phyloP scores from a whole-genome alignment of 2,329 filamentous ascomycete species.

The Aspergillus sp. region DNA sequence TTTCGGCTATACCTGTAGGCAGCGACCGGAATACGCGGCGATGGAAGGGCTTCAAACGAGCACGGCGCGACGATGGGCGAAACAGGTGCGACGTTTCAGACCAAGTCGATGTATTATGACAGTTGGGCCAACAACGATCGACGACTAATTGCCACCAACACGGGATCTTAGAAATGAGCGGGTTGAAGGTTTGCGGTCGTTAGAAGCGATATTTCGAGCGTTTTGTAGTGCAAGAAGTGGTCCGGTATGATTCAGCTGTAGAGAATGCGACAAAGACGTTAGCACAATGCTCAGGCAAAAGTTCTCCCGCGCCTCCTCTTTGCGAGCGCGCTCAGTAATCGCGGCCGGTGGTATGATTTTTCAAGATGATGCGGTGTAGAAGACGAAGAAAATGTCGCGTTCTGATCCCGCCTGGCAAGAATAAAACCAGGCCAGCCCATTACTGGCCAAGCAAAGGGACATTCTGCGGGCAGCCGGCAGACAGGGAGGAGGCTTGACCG shows the following conservation, averaged over 20 bases:
- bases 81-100: not conserved
- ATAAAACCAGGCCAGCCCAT: not conserved
- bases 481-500: not conserved
- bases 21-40: not conserved
- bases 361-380: not conserved
- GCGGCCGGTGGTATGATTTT: not conserved
- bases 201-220: not conserved
- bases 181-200: not conserved
- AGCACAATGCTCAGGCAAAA: slow-evolving; percentile 1
- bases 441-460: not conserved
- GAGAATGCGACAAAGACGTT: not conserved
- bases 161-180: not conserved
- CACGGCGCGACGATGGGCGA: not conserved
- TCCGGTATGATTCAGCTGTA: not conserved
- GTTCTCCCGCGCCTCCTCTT: not conserved
- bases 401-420: not conserved
- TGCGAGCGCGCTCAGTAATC: not conserved
- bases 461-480: not conserved
- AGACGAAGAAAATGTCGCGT: not conserved
- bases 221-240: not conserved
- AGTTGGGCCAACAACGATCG: not conserved
- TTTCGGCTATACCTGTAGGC: slow-evolving; percentile 12
- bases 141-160: not conserved
- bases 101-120: not conserved
- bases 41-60: not conserved